A percentile compares a stretch with the other conserved stretches of the same genome.
Evolutionary conservation across 2,329 filamentous ascomycete species (phyloP).

Genomic region (Aspergillus sp.): DNA sequence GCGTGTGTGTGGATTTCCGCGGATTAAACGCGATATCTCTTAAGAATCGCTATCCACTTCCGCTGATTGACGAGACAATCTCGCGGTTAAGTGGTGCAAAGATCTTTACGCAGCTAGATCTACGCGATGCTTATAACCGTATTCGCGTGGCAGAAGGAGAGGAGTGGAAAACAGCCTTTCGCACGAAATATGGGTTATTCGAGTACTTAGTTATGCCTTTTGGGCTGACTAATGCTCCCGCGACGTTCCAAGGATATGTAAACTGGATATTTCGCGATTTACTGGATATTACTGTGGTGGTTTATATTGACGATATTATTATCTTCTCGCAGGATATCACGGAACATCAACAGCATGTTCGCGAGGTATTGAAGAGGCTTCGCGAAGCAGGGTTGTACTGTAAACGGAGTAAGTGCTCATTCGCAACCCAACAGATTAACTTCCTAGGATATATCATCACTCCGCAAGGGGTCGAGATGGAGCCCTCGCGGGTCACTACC

Average conservation of each 20-base stretch:
- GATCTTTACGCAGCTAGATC: not conserved
- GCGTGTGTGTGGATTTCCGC: too few relatives aligned
- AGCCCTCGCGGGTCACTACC: too few relatives aligned
- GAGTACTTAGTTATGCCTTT: slow-evolving; percentile 2
- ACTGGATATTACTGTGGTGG: not conserved
- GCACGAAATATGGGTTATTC: not conserved
- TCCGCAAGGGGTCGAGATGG: too few relatives aligned
- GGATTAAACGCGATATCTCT: not conserved
- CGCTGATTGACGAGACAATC: not conserved
- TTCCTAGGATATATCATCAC: too few relatives aligned
- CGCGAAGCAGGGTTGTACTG: too few relatives aligned
- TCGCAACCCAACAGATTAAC: too few relatives aligned
- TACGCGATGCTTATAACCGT: not conserved
- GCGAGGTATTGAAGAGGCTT: not conserved
- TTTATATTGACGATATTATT: slow-evolving; percentile 7
- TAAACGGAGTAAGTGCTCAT: too few relatives aligned
- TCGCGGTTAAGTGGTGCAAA: not conserved
- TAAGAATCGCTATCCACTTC: not conserved
- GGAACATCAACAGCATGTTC: not conserved
- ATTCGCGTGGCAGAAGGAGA: not conserved
- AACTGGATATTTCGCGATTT: not conserved
- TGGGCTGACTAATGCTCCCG: not conserved
- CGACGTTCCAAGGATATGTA: slow-evolving; percentile 1
- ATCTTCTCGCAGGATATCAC: not conserved
- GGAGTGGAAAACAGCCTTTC: not conserved